Evolutionary conservation across 768 basidiomycete genomes (phyloP), one percentile per base, ranked within the genome.

Genomic region (Pholiota molesta): DNA sequence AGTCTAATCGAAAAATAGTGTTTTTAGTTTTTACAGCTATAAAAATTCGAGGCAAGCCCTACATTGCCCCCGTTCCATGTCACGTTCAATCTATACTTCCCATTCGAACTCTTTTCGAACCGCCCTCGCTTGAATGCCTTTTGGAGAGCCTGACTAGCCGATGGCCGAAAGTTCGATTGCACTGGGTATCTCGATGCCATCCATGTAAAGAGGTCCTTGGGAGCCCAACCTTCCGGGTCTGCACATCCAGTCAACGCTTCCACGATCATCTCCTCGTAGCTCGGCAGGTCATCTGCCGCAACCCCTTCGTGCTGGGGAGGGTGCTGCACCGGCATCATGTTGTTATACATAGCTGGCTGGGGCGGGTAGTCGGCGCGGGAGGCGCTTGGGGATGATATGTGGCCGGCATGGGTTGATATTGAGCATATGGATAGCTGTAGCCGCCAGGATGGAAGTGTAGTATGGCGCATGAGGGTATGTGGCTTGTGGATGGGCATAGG

Each of bases 211-310:
- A 95, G 69, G 62, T 87, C 86, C 72, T 92, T 94, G n/a, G 94
- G 94, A 7, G 88, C 88, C 59, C 85, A 84, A 17, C 94, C 94
- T 51, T 95, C 90, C 1, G 86, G 79, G 60, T 92, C 91, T 7
- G 75, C 78, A 45, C 84, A 81, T 59, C 88, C 89, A 14, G 78
- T 74, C 26, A 95, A 76, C 0, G 92, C 92, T 69, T 91, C 90
- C 11, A 89, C 90, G 17, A 95, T 91, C 94, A 95, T 95, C 64
- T 95, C 93, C 69, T 95, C 93, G 60, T 95, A 95, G 65, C 89
- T 91, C 7, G 93, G 93, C 53, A 95, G 79, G 66, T 92, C 84
- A 31, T 84, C 83, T 9, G 71, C 69, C 5, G 71, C 64, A 42
- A 65, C 66, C 23, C 67, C 74, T 37, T 73, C 67, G 42, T 66